These are phyloP conservation scores for Piper longum DNA, from an alignment of 164 flowering plant genomes.

Conservation along the genomic window DNA sequence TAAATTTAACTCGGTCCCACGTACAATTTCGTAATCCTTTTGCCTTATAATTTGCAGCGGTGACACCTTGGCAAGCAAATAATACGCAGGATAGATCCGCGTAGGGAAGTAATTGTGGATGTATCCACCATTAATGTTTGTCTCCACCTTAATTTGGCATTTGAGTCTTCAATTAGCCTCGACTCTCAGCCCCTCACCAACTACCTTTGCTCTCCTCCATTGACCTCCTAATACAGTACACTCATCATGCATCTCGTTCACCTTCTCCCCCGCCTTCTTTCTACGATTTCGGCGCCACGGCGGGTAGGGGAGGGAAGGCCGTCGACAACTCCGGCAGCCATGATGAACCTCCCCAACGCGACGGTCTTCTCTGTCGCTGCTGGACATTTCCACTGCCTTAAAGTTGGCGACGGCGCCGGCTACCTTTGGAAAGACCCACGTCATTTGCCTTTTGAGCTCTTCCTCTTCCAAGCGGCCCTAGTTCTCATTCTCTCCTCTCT, in stretches of 20 bases:
- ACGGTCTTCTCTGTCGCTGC: neutral
- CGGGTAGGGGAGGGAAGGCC: neutral
- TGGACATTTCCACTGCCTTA: neutral
- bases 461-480: conserved; percentile 21
- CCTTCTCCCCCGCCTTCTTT: neutral
- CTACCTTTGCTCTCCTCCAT: neutral
- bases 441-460: conserved; percentile 15
- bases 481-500: conserved; percentile 18
- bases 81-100: too few relatives aligned
- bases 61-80: too few relatives aligned
- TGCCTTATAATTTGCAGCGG: too few relatives aligned
- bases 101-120: too few relatives aligned
- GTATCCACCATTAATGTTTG: too few relatives aligned
- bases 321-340: neutral
- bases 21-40: too few relatives aligned
- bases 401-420: neutral
- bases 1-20: too few relatives aligned
- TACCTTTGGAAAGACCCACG: conserved; percentile 16
- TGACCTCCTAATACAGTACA: neutral
- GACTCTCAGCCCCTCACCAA: neutral
- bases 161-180: too few relatives aligned
- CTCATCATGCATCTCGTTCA: neutral
- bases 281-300: too few relatives aligned
- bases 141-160: too few relatives aligned
- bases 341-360: neutral